Evolutionary conservation across 169 alveolate species (phyloP), one percentile per base, ranked within the genome.

Genomic region (Ichthyophthirius multifiliis): DNA sequence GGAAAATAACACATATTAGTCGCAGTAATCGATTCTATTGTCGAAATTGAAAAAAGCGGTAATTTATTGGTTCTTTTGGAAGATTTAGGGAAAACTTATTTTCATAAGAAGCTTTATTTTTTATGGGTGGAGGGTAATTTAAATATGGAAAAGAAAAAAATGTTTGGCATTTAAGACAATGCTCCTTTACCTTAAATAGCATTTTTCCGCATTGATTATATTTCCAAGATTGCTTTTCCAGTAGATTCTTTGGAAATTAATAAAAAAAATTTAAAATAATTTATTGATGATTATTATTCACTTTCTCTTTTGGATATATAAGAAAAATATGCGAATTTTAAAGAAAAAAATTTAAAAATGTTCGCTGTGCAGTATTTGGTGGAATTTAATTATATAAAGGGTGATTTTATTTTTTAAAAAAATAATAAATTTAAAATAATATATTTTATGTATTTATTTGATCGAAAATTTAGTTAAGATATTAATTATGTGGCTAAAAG

Each of bases 51-150:
- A 1, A 9, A 55, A 55, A 15, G 32, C 12, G 31, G 31, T 13
- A 55, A 7, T 27, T 34, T 55, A 10, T 27, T 55, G 2, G 31
- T 34, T 23, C 23, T 55, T 23, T 27, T 55, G 1, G 71, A 55
- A 27, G 31, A 39, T 23, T 55, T 55, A 27, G 71, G 43, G 3
- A 55, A 55, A 55, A 27, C 23, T 10, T 55, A 27, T 55, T n/a
- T 55, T 10, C 71, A 55, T 27, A 55, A 27, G 16, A n/a, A n/a
- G n/a, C 18, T 55, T 3, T 23, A 55, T 5, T 27, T 55, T 1
- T 27, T 39, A 20, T 55, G 71, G 71, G 71, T 55, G 0, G 71
- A 55, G 39, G 71, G 71, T 27, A 55, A 55, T 23, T 55, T 55
- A 27, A 55, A 55, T 55, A 34, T 39, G 9, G 71, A 55, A 6